Conservation (phyloP, 108 stramenopile species). For the Pseudonitzschia delicatissima region DNA sequence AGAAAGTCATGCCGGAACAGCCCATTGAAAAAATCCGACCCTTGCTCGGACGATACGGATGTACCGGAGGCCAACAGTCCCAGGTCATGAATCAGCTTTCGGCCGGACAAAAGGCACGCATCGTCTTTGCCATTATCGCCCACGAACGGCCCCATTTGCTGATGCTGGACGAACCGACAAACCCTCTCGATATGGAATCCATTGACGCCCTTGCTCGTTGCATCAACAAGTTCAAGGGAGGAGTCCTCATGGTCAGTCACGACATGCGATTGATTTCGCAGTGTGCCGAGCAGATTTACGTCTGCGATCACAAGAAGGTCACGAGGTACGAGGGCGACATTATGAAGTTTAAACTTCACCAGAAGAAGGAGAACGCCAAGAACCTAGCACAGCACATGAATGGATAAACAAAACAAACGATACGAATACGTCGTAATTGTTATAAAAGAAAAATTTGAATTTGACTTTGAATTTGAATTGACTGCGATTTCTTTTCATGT, state of each 20-base stretch:
- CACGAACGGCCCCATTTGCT: constrained; percentile 94
- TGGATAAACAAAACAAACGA: too few relatives aligned
- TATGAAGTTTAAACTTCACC: constrained; percentile 90
- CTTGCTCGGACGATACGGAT: constrained; percentile 93
- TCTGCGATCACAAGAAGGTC: constrained; percentile 92
- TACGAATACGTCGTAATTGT: too few relatives aligned
- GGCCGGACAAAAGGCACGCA: constrained; percentile 96
- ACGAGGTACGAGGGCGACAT: constrained; percentile 89
- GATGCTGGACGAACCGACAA: constrained; percentile 96
- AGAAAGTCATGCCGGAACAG: constrained; percentile 79
- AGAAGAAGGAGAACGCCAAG: constrained; percentile 82
- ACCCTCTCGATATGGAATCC: constrained; percentile 94
- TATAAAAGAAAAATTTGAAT: too few relatives aligned
- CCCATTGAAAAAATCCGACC: constrained; percentile 78
- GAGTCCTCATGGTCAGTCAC: constrained; percentile 97
- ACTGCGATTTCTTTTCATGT: too few relatives aligned
- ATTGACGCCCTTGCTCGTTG: constrained; percentile 96
- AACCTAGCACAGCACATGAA: constrained; percentile 89
- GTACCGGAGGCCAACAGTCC: constrained; percentile 82
- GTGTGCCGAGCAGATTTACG: constrained; percentile 95
- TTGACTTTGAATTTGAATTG: too few relatives aligned
- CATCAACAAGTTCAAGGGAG: constrained; percentile 96
- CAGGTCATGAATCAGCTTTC: constrained; percentile 88
- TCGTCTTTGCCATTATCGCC: constrained; percentile 97
- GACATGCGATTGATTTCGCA: constrained; percentile 99